A percentile compares a stretch with the other conserved stretches of the same genome.
phyloP scores from a whole-genome alignment of 1,284 basidiomycete genomes.

The Porodaedalea pini region DNA sequence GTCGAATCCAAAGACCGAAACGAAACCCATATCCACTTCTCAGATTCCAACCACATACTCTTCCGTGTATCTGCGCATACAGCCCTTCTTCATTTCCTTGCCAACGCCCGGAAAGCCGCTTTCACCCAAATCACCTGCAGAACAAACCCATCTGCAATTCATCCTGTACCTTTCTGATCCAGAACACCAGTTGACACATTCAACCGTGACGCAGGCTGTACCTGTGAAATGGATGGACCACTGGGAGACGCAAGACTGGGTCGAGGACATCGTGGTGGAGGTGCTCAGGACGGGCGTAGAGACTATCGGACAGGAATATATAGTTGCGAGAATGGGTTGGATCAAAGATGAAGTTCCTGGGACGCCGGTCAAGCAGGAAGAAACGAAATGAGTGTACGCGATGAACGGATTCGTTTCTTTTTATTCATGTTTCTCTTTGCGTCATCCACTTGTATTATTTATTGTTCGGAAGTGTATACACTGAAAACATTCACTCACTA shows the following conservation, averaged over 20 bases:
- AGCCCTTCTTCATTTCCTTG: constrained; percentile 74
- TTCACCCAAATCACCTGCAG: constrained; percentile 23
- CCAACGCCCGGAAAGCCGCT: constrained; percentile 34
- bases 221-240: constrained; percentile 80
- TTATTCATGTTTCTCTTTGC: background rate
- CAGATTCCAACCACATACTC: constrained; percentile 83
- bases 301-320: constrained; percentile 84
- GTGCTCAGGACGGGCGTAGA: constrained; percentile 78
- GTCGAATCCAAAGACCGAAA: constrained; percentile 43
- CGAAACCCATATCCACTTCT: constrained; percentile 38
- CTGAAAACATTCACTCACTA: background rate
- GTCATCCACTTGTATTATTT: constrained; percentile 4
- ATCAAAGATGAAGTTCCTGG: constrained; percentile 29
- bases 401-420: background rate
- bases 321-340: constrained; percentile 81
- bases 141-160: constrained; percentile 72
- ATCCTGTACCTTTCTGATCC: constrained; percentile 82
- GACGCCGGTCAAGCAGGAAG: constrained; percentile 25
- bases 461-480: background rate
- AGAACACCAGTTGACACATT: constrained; percentile 69
- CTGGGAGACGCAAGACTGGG: constrained; percentile 93
- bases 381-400: constrained; percentile 6
- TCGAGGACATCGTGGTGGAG: constrained; percentile 89
- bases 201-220: constrained; percentile 77
- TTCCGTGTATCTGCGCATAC: constrained; percentile 90